Conservation (phyloP, 208 protist species). For the Crithidia brevicula region DNA sequence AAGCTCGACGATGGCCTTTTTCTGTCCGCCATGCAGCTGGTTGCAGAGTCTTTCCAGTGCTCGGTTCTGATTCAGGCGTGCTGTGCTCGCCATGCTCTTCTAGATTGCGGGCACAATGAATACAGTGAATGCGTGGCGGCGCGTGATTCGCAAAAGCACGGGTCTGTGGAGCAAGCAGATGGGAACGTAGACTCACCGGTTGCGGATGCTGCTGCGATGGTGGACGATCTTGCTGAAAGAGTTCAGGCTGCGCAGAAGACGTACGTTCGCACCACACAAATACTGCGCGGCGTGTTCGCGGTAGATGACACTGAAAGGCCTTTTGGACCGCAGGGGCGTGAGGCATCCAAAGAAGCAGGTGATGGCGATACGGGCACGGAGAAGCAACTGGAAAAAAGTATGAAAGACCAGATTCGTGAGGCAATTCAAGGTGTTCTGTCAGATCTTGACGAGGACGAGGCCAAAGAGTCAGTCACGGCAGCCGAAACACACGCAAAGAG, state of each 20-base stretch:
- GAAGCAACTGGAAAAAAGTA: slow-evolving; percentile 2
- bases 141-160: neutral
- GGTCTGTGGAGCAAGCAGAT: neutral
- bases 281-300: slow-evolving; percentile 13
- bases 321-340: slow-evolving; percentile 3
- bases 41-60: slow-evolving; percentile 14
- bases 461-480: neutral
- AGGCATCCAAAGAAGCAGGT: neutral
- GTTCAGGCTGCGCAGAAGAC: slow-evolving; percentile 14
- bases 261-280: slow-evolving; percentile 20
- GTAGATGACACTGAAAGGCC: slow-evolving; percentile 24
- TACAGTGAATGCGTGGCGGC: neutral
- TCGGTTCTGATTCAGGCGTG: neutral
- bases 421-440: slow-evolving; percentile 2
- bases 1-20: slow-evolving; percentile 31
- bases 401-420: slow-evolving; percentile 9
- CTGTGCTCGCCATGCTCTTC: neutral
- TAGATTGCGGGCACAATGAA: too few relatives aligned
- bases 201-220: neutral
- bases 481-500: neutral
- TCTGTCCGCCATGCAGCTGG: slow-evolving; percentile 29
- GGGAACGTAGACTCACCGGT: neutral
- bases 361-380: neutral
- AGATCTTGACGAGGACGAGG: slow-evolving; percentile 14
- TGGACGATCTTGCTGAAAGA: slow-evolving; percentile 4